A percentile compares a stretch with the other conserved stretches of the same genome.
Conservation (phyloP, 108 stramenopile genomes). For the Pseudonitzschia delicatissima region DNA sequence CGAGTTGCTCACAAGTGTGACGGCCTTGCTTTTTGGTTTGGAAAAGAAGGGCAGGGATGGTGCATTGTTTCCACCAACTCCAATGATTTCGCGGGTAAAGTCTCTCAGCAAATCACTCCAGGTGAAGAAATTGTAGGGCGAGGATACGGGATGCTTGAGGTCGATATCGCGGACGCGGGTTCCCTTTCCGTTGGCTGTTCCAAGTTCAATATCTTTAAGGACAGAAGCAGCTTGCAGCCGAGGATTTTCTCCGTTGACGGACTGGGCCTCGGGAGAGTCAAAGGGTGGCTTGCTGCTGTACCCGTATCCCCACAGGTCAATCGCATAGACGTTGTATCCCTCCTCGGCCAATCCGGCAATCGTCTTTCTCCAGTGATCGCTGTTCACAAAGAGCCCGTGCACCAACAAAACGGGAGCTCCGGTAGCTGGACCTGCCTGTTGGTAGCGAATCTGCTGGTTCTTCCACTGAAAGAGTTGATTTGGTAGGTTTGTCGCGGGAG, state of each 20-base stretch:
- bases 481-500: slow-evolving; percentile 64
- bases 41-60: not conserved
- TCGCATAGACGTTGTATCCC: slow-evolving; percentile 72
- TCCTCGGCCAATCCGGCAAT: slow-evolving; percentile 49
- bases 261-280: slow-evolving; percentile 43
- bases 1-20: slow-evolving; percentile 88
- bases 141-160: slow-evolving; percentile 58
- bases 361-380: slow-evolving; percentile 82
- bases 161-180: slow-evolving; percentile 51
- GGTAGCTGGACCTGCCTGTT: slow-evolving; percentile 59
- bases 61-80: not conserved
- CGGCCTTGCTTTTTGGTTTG: slow-evolving; percentile 18
- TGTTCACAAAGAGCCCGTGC: slow-evolving; percentile 83
- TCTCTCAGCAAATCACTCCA: slow-evolving; percentile 83
- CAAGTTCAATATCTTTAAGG: slow-evolving; percentile 47
- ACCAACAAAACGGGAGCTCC: slow-evolving; percentile 57
- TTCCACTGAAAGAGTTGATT: slow-evolving; percentile 77
- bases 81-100: slow-evolving; percentile 66
- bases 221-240: not conserved
- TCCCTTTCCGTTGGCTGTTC: slow-evolving; percentile 49
- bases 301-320: slow-evolving; percentile 90
- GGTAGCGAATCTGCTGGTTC: slow-evolving; percentile 64
- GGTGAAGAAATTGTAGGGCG: slow-evolving; percentile 90
- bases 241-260: slow-evolving; percentile 53
- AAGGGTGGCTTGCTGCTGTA: slow-evolving; percentile 81